These are phyloP conservation scores for Talaromyces sp. DNA, from an alignment of 2,329 filamentous ascomycete genomes.

Conservation along the genomic window DNA sequence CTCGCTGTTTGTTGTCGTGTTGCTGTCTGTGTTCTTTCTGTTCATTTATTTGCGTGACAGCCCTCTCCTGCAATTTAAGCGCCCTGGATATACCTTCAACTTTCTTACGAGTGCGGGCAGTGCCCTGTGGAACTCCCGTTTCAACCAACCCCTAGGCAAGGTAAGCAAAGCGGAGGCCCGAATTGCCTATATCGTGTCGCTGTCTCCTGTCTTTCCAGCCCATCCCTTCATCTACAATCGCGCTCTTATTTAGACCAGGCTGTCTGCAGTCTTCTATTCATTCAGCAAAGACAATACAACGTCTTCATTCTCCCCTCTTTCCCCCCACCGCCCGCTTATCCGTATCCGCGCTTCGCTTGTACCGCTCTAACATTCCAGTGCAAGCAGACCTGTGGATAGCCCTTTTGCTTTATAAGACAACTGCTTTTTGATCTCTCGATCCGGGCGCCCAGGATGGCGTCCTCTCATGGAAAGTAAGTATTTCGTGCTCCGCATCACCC, in stretches of 20 bases:
- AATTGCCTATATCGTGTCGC: background rate
- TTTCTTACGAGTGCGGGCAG: conserved; percentile 8
- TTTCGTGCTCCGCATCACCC: background rate
- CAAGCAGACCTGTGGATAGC: conserved; percentile 7
- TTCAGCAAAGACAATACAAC: background rate
- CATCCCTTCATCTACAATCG: background rate
- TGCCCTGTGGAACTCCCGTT: conserved; percentile 16
- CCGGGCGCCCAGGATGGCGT: conserved; percentile 27
- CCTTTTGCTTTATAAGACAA: background rate
- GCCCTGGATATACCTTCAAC: conserved; percentile 17
- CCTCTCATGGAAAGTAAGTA: conserved; percentile 37
- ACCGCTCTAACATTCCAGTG: conserved; percentile 12
- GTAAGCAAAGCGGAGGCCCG: conserved; percentile 2
- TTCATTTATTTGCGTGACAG: background rate
- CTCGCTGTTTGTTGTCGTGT: background rate
- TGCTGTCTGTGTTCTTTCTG: background rate
- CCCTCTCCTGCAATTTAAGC: conserved; percentile 5
- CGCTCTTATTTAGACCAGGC: background rate
- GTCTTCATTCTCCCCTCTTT: background rate
- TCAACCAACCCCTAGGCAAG: conserved; percentile 14
- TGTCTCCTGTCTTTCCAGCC: background rate
- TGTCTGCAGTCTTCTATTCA: background rate
- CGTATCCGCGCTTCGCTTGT: conserved; percentile 3
- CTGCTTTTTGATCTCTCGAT: conserved; percentile 3
- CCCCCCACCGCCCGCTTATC: conserved; percentile 5